Evolutionary conservation across 306 rosid species (phyloP).

Genomic region (Cucurbita ficifolia): DNA sequence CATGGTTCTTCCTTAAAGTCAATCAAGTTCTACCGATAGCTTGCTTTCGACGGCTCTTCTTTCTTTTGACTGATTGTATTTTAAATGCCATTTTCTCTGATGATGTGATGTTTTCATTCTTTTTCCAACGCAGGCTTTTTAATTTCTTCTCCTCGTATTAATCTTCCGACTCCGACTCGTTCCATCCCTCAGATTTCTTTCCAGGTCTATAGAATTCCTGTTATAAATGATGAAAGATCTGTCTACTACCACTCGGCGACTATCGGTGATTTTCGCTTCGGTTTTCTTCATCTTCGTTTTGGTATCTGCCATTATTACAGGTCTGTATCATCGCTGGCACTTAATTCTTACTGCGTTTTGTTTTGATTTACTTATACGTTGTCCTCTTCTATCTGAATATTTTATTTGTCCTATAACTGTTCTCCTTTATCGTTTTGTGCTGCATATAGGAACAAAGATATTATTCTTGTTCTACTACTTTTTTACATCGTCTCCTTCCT

Average conservation of each 20-base stretch:
- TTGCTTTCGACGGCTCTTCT: constrained; percentile 35
- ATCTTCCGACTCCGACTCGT: background rate
- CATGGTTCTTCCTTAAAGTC: constrained; percentile 4
- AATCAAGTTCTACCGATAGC: background rate
- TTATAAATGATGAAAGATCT: background rate
- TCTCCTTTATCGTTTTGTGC: background rate
- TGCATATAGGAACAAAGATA: background rate
- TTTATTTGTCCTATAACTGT: background rate
- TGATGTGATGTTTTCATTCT: constrained; percentile 11
- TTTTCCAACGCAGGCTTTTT: constrained; percentile 7
- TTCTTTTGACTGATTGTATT: constrained; percentile 17
- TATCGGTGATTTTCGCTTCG: background rate
- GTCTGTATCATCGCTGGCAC: background rate
- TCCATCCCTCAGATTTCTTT: background rate
- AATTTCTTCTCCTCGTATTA: background rate
- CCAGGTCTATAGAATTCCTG: background rate
- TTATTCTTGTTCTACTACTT: background rate
- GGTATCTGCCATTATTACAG: background rate
- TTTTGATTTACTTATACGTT: background rate
- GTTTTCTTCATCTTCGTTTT: background rate
- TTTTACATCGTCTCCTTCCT: background rate
- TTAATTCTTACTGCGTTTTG: background rate
- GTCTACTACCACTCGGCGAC: background rate
- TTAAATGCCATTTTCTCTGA: background rate
- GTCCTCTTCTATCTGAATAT: background rate